phyloP scores from a whole-genome alignment of 148 eudicot species.

The Rhododendron simsii region DNA sequence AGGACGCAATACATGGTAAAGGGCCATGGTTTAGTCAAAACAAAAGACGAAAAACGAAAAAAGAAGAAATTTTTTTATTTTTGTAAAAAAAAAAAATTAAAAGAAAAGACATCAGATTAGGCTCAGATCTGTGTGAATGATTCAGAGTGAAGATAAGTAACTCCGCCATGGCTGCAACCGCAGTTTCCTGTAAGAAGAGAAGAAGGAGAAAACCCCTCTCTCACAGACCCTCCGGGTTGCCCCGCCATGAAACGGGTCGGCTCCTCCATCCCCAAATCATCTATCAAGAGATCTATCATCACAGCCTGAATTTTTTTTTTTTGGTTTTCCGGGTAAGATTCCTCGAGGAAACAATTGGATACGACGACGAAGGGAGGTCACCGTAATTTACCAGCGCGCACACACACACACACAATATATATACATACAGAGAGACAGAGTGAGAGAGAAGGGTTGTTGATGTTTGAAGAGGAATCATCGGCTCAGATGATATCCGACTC shows the following conservation, averaged over 20 bases:
- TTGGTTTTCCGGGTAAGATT: background rate
- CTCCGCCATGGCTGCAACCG: slow-evolving; percentile 12
- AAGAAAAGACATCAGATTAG: background rate
- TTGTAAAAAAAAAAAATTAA: background rate
- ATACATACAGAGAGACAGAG: background rate
- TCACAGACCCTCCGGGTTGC: slow-evolving; percentile 6
- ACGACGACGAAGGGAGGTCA: background rate
- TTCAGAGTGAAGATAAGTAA: background rate
- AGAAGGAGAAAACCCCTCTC: background rate
- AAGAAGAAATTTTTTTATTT: no score
- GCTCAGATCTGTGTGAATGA: slow-evolving; percentile 1
- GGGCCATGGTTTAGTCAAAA: no score
- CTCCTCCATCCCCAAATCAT: background rate
- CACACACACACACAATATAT: background rate
- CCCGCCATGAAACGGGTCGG: background rate
- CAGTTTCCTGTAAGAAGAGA: background rate
- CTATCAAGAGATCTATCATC: background rate
- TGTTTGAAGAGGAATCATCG: background rate
- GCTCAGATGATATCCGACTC: background rate
- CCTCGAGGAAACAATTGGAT: background rate
- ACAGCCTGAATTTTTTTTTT: background rate
- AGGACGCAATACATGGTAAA: no score
- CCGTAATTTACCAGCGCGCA: background rate
- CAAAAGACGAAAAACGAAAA: no score
- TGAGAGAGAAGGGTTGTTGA: background rate